A percentile compares a stretch with the other conserved stretches of the same genome.
Conservation (phyloP, 306 rosid species). For the Benincasa hispida region DNA sequence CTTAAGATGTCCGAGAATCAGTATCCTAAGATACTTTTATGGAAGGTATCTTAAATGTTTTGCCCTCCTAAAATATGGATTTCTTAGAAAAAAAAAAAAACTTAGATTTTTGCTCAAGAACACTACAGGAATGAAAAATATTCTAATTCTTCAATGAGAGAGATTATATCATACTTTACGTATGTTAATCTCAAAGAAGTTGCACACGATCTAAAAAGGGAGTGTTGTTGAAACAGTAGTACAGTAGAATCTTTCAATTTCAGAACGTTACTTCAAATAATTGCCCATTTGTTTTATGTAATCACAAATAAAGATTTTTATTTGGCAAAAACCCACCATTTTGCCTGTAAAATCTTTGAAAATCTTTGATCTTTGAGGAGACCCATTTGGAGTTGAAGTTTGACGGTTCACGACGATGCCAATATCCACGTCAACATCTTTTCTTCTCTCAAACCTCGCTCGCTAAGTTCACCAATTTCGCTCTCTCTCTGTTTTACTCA, state of each 20-base stretch:
- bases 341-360: not conserved
- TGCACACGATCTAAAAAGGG: not conserved
- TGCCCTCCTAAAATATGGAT: no score
- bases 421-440: constrained; percentile 21
- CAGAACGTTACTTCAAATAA: not conserved
- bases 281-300: not conserved
- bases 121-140: no score
- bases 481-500: constrained; percentile 12
- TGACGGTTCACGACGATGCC: not conserved
- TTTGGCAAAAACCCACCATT: not conserved
- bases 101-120: no score
- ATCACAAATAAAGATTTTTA: not conserved
- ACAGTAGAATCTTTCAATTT: not conserved
- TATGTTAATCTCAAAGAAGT: not conserved
- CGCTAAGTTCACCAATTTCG: not conserved
- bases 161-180: not conserved
- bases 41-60: no score
- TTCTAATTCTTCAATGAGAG: not conserved
- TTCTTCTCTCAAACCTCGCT: not conserved
- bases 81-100: no score
- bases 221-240: not conserved
- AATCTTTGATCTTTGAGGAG: constrained; percentile 3
- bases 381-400: not conserved
- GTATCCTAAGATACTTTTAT: no score
- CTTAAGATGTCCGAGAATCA: no score